Base-by-base conservation (phyloP, 1,284 basidiomycete genomes). In the Inonotus obliquus region DNA sequence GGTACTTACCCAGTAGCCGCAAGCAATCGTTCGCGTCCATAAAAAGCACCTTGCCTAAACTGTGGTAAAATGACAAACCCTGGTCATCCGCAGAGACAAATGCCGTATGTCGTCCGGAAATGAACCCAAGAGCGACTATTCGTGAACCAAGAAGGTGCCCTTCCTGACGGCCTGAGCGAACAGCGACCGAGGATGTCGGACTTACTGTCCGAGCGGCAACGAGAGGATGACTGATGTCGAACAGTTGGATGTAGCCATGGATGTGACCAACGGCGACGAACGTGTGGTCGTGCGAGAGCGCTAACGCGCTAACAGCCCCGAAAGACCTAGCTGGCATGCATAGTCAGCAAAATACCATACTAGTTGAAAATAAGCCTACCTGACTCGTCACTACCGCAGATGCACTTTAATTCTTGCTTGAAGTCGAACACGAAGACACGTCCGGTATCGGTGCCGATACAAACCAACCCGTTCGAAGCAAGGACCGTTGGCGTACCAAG, bases 41-140 rank as follows among this genome's bases (percentile, higher is more conserved):
- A 65, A 98, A 98, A 19, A 99, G 81, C 6, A 99, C 90, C 70
- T 94, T 96, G 19, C 97, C 96, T 1, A 99, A 78, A 58, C 91
- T 93, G 74, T 98, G 96, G 73, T 94, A 98, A 75, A 99, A 99
- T 0, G 94, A 91, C 3, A 98, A 80, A 0, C 97, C 97, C 64
- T 85, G 78, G 63, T 96, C 92, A 72, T 99, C 97, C 1, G 94
- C 92, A 10, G 90, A 91, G 39, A 98, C 86, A 56, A 99, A 84
- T 1, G 94, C 95, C 0, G 97, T 99, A 70, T 98, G 96, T 41
- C 96, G 82, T 17, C 88, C 87, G 6, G 94, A 94, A n/a, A 99
- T 85, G 69, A 99, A 99, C 11, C 87, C 89, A 49, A 99, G 77
- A 67, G 84, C 91, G 61, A 92, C 78, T 54, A 99, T 95, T n/a